phyloP scores from a whole-genome alignment of 345 rosid genomes.

The Punica granatum region DNA sequence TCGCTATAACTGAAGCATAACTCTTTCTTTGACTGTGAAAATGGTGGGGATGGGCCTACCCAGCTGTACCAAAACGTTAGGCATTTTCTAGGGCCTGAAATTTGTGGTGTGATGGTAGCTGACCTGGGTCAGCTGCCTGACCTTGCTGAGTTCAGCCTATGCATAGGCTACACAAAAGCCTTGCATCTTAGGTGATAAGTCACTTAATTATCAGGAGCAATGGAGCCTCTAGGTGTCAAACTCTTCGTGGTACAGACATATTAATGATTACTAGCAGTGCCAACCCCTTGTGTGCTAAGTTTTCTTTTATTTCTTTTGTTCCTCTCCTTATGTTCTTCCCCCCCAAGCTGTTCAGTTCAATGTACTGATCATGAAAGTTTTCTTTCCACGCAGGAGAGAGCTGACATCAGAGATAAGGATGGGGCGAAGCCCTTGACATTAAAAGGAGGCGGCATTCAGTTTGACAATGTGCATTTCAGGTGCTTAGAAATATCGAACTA shows the following conservation, averaged over 20 bases:
- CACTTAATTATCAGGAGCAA: neutral
- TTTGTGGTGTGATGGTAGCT: neutral
- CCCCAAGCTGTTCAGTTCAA: neutral
- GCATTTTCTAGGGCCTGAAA: neutral
- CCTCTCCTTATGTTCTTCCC: neutral
- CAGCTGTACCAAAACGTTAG: neutral
- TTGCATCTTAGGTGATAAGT: neutral
- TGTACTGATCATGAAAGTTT: conserved; percentile 3
- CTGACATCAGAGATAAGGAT: conserved; percentile 64
- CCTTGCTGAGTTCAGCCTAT: neutral
- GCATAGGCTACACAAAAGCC: neutral
- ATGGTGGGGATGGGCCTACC: neutral
- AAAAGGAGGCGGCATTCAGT: conserved; percentile 75
- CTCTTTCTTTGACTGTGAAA: no score
- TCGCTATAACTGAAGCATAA: no score
- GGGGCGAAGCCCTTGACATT: conserved; percentile 61
- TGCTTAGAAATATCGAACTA: conserved; percentile 15
- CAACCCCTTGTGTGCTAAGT: neutral
- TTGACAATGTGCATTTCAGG: conserved; percentile 90
- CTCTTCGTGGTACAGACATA: neutral
- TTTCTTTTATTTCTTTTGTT: neutral
- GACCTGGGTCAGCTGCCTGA: neutral
- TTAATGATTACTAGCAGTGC: neutral
- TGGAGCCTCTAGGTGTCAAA: neutral
- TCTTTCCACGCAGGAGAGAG: conserved; percentile 51